phyloP scores from a whole-genome alignment of 257 asterid species.

The Przewalskia tangutica region DNA sequence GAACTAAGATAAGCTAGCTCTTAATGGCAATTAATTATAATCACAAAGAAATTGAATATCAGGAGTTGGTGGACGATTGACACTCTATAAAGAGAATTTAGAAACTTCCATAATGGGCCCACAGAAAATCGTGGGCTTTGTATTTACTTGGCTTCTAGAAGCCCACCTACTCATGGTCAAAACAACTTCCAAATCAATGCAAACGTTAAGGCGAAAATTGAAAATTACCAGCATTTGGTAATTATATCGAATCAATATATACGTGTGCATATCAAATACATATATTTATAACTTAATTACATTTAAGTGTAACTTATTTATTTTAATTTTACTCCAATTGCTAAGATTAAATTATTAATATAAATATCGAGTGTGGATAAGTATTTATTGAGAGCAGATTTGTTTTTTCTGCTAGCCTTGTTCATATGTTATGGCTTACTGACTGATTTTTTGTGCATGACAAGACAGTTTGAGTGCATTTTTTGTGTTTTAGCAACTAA shows the following conservation, averaged over 20 bases:
- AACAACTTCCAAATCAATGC: not conserved
- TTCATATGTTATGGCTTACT: too few relatives aligned
- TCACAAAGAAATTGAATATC: not conserved
- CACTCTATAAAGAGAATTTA: not conserved
- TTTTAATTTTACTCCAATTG: too few relatives aligned
- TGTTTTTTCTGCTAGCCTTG: too few relatives aligned
- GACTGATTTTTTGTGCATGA: not conserved
- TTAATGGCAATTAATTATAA: not conserved
- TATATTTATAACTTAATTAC: too few relatives aligned
- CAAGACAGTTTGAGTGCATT: not conserved
- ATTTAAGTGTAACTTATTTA: too few relatives aligned
- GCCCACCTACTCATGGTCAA: slow-evolving; percentile 19
- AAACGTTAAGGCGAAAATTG: not conserved
- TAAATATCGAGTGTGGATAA: not conserved
- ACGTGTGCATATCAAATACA: too few relatives aligned
- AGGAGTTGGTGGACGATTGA: slow-evolving; percentile 17
- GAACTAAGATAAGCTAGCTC: not conserved
- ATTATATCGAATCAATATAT: too few relatives aligned
- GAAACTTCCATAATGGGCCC: slow-evolving; percentile 14
- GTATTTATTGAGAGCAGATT: not conserved
- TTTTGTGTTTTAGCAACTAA: not conserved
- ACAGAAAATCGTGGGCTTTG: slow-evolving; percentile 4
- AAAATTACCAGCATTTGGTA: not conserved
- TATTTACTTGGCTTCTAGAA: slow-evolving; percentile 14
- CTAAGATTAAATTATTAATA: too few relatives aligned